A percentile compares a stretch with the other conserved stretches of the same genome.
Conservation (phyloP, 2,329 filamentous ascomycete species). For the Beauveria caledonica region DNA sequence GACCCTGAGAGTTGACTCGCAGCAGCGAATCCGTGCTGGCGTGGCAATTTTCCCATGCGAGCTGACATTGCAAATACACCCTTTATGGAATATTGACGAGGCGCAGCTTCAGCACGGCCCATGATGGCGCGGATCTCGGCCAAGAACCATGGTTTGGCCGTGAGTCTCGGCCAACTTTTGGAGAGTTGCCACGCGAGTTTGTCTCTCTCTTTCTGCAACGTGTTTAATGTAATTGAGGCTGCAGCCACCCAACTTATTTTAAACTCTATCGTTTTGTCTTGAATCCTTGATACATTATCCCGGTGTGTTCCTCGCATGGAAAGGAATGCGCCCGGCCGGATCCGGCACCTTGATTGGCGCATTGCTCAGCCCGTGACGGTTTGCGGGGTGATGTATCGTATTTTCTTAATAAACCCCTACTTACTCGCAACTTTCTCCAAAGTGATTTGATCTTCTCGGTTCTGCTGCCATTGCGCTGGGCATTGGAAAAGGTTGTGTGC, state of each 20-base stretch:
- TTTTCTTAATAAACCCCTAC: neutral
- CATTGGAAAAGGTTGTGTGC: no score
- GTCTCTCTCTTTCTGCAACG: no score
- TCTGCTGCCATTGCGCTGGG: no score
- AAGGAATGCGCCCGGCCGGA: neutral
- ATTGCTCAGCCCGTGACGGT: neutral
- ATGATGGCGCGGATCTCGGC: neutral
- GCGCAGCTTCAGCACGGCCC: neutral
- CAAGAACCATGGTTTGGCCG: neutral
- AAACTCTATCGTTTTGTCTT: neutral
- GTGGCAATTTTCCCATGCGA: neutral
- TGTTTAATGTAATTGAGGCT: neutral
- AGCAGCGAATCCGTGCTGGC: neutral
- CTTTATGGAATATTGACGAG: slow-evolving; percentile 2
- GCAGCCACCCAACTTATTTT: neutral
- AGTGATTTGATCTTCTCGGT: no score
- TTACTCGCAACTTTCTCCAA: no score
- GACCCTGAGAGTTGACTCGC: neutral
- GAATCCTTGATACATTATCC: neutral
- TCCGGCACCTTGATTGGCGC: neutral
- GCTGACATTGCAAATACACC: neutral
- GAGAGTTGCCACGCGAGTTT: no score
- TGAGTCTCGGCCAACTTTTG: neutral
- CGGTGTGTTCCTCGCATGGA: neutral
- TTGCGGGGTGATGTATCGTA: no score